phyloP scores from a whole-genome alignment of 192 early-diverging fungal genomes.

The Geosiphon pyriformis region DNA sequence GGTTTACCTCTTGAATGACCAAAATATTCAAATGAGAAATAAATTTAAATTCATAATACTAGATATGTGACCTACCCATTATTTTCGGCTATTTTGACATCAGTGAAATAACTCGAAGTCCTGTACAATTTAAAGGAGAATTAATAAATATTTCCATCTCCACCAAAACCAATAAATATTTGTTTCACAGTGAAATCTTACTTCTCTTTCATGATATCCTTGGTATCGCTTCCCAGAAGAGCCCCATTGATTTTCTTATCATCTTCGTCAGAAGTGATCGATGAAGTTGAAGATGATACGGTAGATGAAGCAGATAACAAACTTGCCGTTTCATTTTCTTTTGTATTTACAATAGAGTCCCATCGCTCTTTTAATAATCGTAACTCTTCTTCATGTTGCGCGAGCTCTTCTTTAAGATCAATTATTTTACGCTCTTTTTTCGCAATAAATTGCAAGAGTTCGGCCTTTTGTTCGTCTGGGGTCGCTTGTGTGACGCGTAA shows the following conservation, averaged over 20 bases:
- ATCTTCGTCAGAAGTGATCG: neutral
- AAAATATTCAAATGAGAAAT: neutral
- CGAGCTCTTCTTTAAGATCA: slow-evolving; percentile 16
- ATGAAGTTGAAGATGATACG: neutral
- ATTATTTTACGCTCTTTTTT: slow-evolving; percentile 14
- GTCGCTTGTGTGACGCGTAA: slow-evolving; percentile 15
- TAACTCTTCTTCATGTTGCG: slow-evolving; percentile 21
- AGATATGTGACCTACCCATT: no score
- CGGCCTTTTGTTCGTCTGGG: slow-evolving; percentile 8
- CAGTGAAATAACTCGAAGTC: no score
- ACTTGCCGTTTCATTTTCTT: neutral
- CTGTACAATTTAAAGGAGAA: no score
- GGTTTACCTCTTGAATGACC: neutral
- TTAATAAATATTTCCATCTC: no score
- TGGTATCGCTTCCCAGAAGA: no score
- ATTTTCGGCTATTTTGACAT: no score
- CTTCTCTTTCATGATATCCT: neutral
- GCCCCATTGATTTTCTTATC: no score
- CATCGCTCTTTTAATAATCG: slow-evolving; percentile 17
- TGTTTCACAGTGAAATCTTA: neutral
- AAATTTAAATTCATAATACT: no score
- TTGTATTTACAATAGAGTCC: neutral
- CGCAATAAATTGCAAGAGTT: slow-evolving; percentile 21
- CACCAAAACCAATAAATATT: neutral
- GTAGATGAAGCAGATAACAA: neutral